Conservation (phyloP, 257 asterid species). For the Henckelia pumila region DNA sequence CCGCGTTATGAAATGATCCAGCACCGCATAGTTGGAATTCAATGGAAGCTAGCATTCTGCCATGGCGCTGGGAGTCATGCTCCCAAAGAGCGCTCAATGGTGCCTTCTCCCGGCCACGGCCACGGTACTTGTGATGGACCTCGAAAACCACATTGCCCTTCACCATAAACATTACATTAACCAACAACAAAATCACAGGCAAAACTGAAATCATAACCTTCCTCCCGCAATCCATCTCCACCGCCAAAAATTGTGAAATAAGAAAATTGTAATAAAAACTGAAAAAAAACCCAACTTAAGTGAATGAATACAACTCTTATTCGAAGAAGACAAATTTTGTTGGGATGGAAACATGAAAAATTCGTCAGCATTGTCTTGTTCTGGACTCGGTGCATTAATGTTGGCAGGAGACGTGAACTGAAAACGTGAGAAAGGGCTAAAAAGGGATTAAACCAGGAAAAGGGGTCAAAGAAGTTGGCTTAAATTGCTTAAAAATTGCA, state of each 20-base stretch:
- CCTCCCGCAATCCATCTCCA: constrained; percentile 42
- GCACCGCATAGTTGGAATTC: constrained; percentile 57
- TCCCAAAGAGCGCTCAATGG: constrained; percentile 35
- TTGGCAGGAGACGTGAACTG: no score
- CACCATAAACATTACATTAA: constrained; percentile 19
- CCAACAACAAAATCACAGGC: constrained; percentile 6
- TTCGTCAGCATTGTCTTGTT: neutral
- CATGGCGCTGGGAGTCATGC: constrained; percentile 64
- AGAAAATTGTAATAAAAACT: neutral
- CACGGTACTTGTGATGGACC: constrained; percentile 46
- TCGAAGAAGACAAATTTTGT: constrained; percentile 7
- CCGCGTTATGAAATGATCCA: constrained; percentile 45
- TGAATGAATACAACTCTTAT: constrained; percentile 2
- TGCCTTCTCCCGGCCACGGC: constrained; percentile 35
- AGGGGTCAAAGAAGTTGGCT: no score
- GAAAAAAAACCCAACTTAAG: constrained; percentile 1
- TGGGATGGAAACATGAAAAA: constrained; percentile 10
- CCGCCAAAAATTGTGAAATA: constrained; percentile 18
- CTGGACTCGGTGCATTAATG: no score
- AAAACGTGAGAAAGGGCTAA: no score
- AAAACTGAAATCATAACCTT: constrained; percentile 21
- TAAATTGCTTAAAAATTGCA: no score
- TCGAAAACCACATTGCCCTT: constrained; percentile 37
- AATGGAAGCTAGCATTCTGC: constrained; percentile 43
- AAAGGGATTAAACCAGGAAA: no score